Percentiles rank a stretch among this genome's conserved stretches.
Conservation (phyloP, 495 filamentous ascomycete genomes). For the Aspergillus heteromorphus region DNA sequence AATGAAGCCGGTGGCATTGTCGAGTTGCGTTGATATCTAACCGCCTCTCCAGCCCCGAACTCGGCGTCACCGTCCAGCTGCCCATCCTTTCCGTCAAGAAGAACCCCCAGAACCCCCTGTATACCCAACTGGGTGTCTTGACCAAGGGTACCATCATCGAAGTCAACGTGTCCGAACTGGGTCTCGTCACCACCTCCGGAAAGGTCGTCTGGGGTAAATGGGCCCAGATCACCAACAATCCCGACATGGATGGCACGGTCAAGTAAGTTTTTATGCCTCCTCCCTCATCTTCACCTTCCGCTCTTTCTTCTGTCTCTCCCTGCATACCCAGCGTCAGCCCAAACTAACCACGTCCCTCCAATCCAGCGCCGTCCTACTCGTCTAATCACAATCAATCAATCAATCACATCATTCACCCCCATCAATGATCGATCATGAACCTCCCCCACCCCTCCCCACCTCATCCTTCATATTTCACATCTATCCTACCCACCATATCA, state of each 20-base stretch:
- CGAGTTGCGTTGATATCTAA: no score
- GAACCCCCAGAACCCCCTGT: constrained; percentile 93
- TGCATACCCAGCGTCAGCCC: not conserved
- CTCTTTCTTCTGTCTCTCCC: not conserved
- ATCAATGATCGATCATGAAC: constrained; percentile 2
- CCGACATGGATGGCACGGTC: constrained; percentile 74
- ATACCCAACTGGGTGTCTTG: constrained; percentile 89
- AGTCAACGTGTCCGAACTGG: constrained; percentile 91
- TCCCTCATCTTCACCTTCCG: not conserved
- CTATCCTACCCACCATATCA: not conserved
- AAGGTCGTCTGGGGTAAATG: constrained; percentile 91
- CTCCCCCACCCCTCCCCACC: not conserved
- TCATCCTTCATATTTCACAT: not conserved
- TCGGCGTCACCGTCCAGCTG: constrained; percentile 85
- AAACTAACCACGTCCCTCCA: not conserved
- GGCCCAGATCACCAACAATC: constrained; percentile 68
- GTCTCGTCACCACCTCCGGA: constrained; percentile 84
- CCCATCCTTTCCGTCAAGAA: constrained; percentile 96
- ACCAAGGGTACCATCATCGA: constrained; percentile 94
- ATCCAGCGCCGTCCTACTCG: constrained; percentile 11
- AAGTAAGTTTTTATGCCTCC: constrained; percentile 39
- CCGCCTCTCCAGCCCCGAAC: constrained; percentile 64
- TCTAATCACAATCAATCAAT: no score
- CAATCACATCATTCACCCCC: not conserved
- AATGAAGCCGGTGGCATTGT: no score